phyloP scores from a whole-genome alignment of 306 rosid genomes.

The Vicia sativa region DNA sequence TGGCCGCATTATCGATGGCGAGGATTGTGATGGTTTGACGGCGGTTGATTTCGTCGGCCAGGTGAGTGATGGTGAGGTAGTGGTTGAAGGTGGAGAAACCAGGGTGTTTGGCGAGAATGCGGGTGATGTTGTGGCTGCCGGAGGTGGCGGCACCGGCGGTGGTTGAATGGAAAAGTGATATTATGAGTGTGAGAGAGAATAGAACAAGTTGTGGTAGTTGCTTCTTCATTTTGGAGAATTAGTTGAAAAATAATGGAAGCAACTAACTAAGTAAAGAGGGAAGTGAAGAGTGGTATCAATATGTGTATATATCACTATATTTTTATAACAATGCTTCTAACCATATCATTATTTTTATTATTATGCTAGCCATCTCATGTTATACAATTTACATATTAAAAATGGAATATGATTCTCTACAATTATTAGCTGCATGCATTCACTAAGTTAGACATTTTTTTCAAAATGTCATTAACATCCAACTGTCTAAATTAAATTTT shows the following conservation, averaged over 20 bases:
- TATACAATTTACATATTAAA: neutral
- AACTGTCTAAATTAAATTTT: too few species aligned
- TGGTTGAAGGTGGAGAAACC: conserved; percentile 83
- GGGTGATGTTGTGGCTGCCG: conserved; percentile 66
- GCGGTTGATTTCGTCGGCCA: conserved; percentile 88
- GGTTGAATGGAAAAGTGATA: conserved; percentile 37
- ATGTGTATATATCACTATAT: neutral
- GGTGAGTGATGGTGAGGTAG: conserved; percentile 87
- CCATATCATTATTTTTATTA: neutral
- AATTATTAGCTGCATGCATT: neutral
- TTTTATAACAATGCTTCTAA: neutral
- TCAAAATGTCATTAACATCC: too few species aligned
- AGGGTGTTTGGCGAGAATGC: conserved; percentile 70
- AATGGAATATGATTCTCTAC: too few species aligned
- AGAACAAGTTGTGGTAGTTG: conserved; percentile 13
- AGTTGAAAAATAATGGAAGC: neutral
- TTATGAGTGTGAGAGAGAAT: neutral
- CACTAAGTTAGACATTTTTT: too few species aligned
- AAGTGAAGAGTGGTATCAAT: conserved; percentile 10
- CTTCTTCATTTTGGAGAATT: neutral
- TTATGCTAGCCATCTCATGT: neutral
- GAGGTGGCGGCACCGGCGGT: conserved; percentile 37
- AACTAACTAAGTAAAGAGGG: neutral
- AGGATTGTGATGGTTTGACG: conserved; percentile 93
- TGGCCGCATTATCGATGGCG: conserved; percentile 83